A percentile compares a stretch with the other conserved stretches of the same genome.
phyloP scores from a whole-genome alignment of 805 yeast species.

The Starmerella sp. region DNA sequence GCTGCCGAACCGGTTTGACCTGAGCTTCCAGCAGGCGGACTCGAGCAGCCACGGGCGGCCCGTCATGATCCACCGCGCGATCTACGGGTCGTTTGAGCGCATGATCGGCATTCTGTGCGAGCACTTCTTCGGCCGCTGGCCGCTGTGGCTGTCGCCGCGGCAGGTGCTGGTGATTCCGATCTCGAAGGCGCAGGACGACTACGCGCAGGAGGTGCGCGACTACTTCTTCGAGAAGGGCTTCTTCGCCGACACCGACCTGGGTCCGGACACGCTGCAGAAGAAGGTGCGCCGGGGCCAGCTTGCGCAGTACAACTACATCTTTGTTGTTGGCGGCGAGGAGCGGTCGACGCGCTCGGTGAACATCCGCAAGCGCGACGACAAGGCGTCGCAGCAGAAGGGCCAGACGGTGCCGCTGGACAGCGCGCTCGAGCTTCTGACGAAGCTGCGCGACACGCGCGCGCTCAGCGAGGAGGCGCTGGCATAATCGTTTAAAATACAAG shows the following conservation, averaged over 20 bases:
- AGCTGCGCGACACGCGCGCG: conserved; percentile 65
- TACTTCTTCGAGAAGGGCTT: conserved; percentile 55
- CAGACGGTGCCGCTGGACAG: conserved; percentile 64
- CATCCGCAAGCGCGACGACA: conserved; percentile 92
- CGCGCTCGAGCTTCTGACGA: conserved; percentile 57
- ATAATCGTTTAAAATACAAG: neutral
- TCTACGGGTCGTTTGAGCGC: conserved; percentile 95
- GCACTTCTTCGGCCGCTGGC: conserved; percentile 99
- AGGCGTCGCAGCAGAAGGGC: conserved; percentile 79
- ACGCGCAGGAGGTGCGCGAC: conserved; percentile 73
- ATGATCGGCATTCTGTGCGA: conserved; percentile 98
- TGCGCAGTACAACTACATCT: conserved; percentile 87
- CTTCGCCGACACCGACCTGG: conserved; percentile 83
- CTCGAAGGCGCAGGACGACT: conserved; percentile 83
- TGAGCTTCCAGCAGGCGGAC: conserved; percentile 56
- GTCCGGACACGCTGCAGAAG: conserved; percentile 96
- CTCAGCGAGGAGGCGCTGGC: conserved; percentile 20
- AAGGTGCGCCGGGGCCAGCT: conserved; percentile 95
- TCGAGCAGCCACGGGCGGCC: conserved; percentile 53
- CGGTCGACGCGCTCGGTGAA: conserved; percentile 69
- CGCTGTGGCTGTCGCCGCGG: conserved; percentile 99
- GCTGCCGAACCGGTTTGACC: conserved; percentile 84
- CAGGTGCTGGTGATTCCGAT: conserved; percentile 94
- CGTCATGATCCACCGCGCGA: conserved; percentile 99
- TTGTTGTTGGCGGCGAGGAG: conserved; percentile 95